Evolutionary conservation across 2,329 filamentous ascomycete species (phyloP).

Genomic region (Oidium heveae): DNA sequence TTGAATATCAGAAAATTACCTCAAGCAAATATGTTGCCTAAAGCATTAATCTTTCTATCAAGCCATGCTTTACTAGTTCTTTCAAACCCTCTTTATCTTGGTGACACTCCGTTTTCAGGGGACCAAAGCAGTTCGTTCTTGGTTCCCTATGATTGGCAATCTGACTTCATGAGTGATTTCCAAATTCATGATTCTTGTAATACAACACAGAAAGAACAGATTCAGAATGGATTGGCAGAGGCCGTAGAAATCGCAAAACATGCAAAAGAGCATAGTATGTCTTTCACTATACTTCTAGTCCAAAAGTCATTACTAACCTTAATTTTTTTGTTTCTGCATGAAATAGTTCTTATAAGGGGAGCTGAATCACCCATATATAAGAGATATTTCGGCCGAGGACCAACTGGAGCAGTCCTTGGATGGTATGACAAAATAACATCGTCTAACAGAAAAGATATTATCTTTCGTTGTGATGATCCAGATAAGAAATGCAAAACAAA

Average conservation of each 20-base stretch:
- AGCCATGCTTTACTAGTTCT: no score
- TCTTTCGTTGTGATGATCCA: conserved; percentile 44
- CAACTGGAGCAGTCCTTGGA: conserved; percentile 29
- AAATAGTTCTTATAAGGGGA: neutral
- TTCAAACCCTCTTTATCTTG: no score
- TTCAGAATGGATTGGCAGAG: conserved; percentile 31
- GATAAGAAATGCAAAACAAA: conserved; percentile 30
- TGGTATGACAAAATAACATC: conserved; percentile 34
- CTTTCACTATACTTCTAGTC: conserved; percentile 20
- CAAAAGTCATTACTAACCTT: neutral
- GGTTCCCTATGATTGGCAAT: conserved; percentile 1
- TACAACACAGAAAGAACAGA: conserved; percentile 28
- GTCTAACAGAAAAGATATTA: conserved; percentile 27
- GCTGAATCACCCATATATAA: conserved; percentile 20
- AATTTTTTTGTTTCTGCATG: no score
- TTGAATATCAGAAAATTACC: no score
- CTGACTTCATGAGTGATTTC: conserved; percentile 9
- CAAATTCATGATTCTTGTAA: conserved; percentile 43
- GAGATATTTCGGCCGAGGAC: conserved; percentile 39
- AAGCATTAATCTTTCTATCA: no score
- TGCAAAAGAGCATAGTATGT: conserved; percentile 28
- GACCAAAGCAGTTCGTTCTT: no score
- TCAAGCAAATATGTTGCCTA: no score
- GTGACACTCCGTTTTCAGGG: no score
- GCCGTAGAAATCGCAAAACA: conserved; percentile 30